Evolutionary conservation across 768 basidiomycete species (phyloP).

Genomic region (Chalciporus chontae): DNA sequence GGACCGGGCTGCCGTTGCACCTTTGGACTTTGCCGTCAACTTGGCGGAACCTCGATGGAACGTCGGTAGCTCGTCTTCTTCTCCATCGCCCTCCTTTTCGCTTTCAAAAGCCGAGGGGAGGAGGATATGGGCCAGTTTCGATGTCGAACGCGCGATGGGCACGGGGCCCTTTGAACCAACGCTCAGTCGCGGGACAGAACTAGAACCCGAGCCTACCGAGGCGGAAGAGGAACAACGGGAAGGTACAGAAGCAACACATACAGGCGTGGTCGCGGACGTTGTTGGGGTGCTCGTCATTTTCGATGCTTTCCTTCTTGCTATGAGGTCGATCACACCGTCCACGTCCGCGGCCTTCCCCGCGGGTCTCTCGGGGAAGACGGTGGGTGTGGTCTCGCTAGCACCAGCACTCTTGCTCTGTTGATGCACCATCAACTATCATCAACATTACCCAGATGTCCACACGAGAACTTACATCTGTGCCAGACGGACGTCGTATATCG

Average conservation of each 20-base stretch:
- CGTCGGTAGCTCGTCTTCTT: constrained; percentile 16
- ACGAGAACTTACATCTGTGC: constrained; percentile 2
- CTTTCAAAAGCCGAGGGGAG: constrained; percentile 9
- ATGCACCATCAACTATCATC: neutral
- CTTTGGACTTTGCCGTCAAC: neutral
- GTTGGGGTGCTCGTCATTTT: constrained; percentile 3
- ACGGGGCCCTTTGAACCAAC: neutral
- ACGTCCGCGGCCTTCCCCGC: neutral
- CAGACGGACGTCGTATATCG: constrained; percentile 1
- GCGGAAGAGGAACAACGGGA: neutral
- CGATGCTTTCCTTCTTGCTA: neutral
- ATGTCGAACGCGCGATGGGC: constrained; percentile 1
- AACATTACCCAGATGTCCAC: neutral
- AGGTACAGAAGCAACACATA: neutral
- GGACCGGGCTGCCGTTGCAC: neutral
- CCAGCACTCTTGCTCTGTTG: constrained; percentile 8
- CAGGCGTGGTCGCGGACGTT: neutral
- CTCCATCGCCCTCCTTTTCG: constrained; percentile 10
- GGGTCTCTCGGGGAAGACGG: neutral
- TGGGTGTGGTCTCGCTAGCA: neutral
- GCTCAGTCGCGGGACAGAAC: neutral
- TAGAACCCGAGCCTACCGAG: neutral
- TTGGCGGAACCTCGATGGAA: constrained; percentile 15
- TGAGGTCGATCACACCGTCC: constrained; percentile 6
- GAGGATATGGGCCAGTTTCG: constrained; percentile 14